These are phyloP conservation scores for Penicillium robsamsonii DNA, from an alignment of 495 filamentous ascomycete species.

Conservation along the genomic window DNA sequence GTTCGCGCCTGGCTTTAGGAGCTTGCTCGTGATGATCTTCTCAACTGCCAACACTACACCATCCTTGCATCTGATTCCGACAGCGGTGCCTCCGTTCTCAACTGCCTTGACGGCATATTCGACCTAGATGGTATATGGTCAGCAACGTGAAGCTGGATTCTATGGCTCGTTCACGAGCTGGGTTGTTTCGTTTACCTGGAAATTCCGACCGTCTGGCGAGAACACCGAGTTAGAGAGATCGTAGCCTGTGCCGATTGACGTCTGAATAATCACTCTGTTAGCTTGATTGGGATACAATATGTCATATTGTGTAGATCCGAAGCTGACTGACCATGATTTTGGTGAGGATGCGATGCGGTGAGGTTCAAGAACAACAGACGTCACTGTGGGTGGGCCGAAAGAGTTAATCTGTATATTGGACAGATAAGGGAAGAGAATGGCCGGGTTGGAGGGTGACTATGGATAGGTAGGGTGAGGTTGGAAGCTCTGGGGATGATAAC, in stretches of 20 bases:
- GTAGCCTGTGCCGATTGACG: constrained; percentile 98
- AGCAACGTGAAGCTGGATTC: constrained; percentile 3
- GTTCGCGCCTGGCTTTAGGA: constrained; percentile 89
- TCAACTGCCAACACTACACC: constrained; percentile 95
- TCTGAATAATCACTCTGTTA: constrained; percentile 51
- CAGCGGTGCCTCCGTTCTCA: constrained; percentile 93
- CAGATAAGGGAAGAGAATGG: neutral
- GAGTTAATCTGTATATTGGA: neutral
- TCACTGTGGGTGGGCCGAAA: constrained; percentile 10
- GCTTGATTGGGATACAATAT: constrained; percentile 3
- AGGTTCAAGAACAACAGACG: constrained; percentile 10
- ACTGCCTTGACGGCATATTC: constrained; percentile 99
- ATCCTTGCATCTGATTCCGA: constrained; percentile 96
- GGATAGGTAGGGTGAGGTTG: constrained; percentile 17
- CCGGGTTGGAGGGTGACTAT: constrained; percentile 3
- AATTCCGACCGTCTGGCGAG: constrained; percentile 97
- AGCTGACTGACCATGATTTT: constrained; percentile 35
- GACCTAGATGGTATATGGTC: constrained; percentile 50
- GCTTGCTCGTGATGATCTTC: constrained; percentile 93
- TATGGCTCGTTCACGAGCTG: constrained; percentile 7
- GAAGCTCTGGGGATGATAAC: constrained; percentile 22
- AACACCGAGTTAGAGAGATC: constrained; percentile 99
- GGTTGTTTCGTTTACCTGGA: constrained; percentile 60
- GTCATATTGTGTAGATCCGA: neutral
- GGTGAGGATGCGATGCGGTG: constrained; percentile 12